phyloP scores from a whole-genome alignment of 805 yeast species.

The Ogataea methylovora region DNA sequence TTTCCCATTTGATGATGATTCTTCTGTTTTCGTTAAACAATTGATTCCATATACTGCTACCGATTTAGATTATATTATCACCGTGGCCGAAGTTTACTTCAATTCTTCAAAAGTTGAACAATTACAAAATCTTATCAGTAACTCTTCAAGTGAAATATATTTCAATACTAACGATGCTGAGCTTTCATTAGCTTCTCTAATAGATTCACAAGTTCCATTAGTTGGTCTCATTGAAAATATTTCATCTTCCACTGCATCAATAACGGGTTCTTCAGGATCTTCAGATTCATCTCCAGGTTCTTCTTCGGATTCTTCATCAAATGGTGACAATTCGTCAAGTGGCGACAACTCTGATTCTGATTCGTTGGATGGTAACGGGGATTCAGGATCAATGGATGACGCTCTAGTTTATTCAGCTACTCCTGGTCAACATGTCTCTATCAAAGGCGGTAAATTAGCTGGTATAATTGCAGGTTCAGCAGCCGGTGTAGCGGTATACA shows the following conservation, averaged over 20 bases:
- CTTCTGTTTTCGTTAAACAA: constrained; percentile 51
- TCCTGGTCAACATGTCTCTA: neutral
- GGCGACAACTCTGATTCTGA: constrained; percentile 3
- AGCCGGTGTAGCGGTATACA: constrained; percentile 63
- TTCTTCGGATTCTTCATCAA: constrained; percentile 4
- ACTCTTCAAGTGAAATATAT: constrained; percentile 53
- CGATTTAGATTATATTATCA: constrained; percentile 56
- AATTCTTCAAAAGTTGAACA: constrained; percentile 45
- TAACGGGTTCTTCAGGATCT: neutral
- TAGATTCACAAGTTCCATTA: constrained; percentile 65
- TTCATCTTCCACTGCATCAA: constrained; percentile 6
- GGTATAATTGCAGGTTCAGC: constrained; percentile 83
- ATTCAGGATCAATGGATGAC: constrained; percentile 3
- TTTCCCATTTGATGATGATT: constrained; percentile 43
- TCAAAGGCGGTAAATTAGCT: too few species aligned
- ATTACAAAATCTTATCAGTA: constrained; percentile 42
- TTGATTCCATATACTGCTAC: constrained; percentile 68
- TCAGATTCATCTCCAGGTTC: constrained; percentile 7
- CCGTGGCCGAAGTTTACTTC: constrained; percentile 84
- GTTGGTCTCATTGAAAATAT: constrained; percentile 29
- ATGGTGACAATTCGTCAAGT: constrained; percentile 7
- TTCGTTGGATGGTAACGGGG: constrained; percentile 7
- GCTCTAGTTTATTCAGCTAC: too few species aligned
- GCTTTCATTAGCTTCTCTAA: constrained; percentile 51
- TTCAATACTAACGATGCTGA: constrained; percentile 48